Base-by-base conservation (phyloP, 2,329 filamentous ascomycete genomes). In the Monilinia polystroma region DNA sequence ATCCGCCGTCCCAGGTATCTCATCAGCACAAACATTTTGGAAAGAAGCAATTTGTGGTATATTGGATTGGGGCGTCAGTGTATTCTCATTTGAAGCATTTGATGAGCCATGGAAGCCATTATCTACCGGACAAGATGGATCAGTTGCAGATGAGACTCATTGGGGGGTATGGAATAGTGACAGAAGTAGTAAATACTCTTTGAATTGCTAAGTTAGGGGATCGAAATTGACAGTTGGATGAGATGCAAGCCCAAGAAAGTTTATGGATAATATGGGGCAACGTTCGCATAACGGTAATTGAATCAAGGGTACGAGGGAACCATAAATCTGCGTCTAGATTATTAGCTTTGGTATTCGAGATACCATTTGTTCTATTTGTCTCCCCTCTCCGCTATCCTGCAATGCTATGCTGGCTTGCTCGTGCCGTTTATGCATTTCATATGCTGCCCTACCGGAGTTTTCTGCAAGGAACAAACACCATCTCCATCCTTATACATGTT, bases 71-170 rank as follows among this genome's bases (percentile, higher is more conserved):
- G 86, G 86, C 68, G 81, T 87, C 70, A 89, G 90, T 73, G 84
- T 87, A 66, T 91, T 91, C 80, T 89, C 85, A 79, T 91, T 91
- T 72, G 88, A 91, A 81, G 88, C 88, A 54, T 90, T 89, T 72
- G 88, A 90, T 72, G 89, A 91, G 83, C 80, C 84, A 68, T 90
- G 87, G 86, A 91, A 91, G 84, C 87, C 88, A 64, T 77, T 81
- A 55, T 84, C 82, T 70, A 78, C 83, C 68, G 88, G 89, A 73
- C 83, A 89, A 75, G 85, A 87, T 73, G 88, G 88, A 70, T 77
- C 83, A 70, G 77, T 80, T 14, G 83, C 81, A 58, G 84, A 88
- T 73, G 88, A 91, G 83, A 87, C 83, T 47, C 83, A 88, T 73
- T 91, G 89, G 89, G 88, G 89, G 73, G 85, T 86, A 53, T 90